phyloP scores from a whole-genome alignment of 106 monocot genomes.

The Iris macrosiphon region DNA sequence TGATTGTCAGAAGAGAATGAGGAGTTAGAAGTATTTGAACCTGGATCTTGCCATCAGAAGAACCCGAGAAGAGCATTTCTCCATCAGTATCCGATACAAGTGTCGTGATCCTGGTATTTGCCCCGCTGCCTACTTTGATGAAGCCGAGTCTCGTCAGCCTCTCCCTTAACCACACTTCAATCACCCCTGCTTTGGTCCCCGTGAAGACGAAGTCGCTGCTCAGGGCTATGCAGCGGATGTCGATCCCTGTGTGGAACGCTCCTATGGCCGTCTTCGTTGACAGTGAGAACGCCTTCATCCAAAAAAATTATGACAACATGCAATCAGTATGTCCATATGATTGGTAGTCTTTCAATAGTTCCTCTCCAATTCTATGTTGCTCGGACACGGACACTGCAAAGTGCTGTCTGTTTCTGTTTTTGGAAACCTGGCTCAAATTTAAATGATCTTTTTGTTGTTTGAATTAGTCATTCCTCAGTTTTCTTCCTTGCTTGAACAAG shows the following conservation, averaged over 20 bases:
- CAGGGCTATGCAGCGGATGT: slow-evolving; percentile 28
- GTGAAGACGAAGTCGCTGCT: slow-evolving; percentile 39
- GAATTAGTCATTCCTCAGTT: no score
- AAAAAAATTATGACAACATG: no score
- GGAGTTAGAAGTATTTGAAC: slow-evolving; percentile 13
- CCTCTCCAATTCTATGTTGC: no score
- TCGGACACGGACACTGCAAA: no score
- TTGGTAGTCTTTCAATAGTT: no score
- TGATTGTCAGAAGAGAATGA: no score
- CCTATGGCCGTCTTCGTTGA: slow-evolving; percentile 25
- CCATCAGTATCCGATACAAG: slow-evolving; percentile 27
- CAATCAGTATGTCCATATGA: not conserved
- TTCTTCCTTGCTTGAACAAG: no score
- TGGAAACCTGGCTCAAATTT: no score
- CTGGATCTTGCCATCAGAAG: slow-evolving; percentile 52
- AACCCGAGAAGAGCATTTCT: slow-evolving; percentile 35
- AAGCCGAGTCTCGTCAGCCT: slow-evolving; percentile 30
- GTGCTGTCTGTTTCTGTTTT: no score
- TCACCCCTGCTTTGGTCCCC: slow-evolving; percentile 33
- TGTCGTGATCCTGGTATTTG: slow-evolving; percentile 20
- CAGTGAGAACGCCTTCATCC: slow-evolving; percentile 34
- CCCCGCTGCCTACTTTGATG: slow-evolving; percentile 15
- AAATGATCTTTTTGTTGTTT: no score
- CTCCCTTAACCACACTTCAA: slow-evolving; percentile 47
- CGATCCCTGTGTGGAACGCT: slow-evolving; percentile 29